Evolutionary conservation across 2,329 filamentous ascomycete genomes (phyloP).

Genomic region (Myriosclerotinia scirpicola): DNA sequence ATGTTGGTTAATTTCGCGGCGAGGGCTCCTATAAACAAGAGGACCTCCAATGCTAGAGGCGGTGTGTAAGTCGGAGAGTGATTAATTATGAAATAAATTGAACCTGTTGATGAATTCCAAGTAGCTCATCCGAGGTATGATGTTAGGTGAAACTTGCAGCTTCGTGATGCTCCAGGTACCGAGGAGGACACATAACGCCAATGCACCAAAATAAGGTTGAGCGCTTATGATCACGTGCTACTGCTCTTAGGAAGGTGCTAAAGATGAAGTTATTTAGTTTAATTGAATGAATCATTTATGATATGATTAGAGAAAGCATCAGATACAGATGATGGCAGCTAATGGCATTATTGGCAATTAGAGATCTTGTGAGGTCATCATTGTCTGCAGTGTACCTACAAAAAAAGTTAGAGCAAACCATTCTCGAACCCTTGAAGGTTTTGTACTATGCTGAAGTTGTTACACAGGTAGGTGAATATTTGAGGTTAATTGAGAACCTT

Average conservation of each 20-base stretch:
- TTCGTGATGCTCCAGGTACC: constrained; percentile 17
- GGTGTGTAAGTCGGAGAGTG: neutral
- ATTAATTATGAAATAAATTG: neutral
- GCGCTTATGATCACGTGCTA: constrained; percentile 15
- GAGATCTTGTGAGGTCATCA: constrained; percentile 3
- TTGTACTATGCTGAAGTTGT: neutral
- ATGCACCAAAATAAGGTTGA: constrained; percentile 14
- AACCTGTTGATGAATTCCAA: constrained; percentile 10
- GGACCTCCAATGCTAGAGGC: neutral
- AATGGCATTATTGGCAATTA: neutral
- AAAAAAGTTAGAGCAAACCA: neutral
- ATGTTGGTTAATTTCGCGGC: constrained; percentile 25
- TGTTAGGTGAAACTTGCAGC: constrained; percentile 18
- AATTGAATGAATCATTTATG: neutral
- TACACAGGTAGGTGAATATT: neutral
- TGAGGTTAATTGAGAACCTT: neutral
- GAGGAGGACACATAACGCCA: constrained; percentile 24
- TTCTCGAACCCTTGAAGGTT: neutral
- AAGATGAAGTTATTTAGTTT: neutral
- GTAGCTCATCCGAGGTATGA: constrained; percentile 14
- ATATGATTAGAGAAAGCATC: neutral
- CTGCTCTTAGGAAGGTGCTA: constrained; percentile 1
- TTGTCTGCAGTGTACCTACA: constrained; percentile 14
- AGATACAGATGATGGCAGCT: neutral
- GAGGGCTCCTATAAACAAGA: constrained; percentile 3